phyloP scores from a whole-genome alignment of 495 filamentous ascomycete species.

The Neurospora pannonica region DNA sequence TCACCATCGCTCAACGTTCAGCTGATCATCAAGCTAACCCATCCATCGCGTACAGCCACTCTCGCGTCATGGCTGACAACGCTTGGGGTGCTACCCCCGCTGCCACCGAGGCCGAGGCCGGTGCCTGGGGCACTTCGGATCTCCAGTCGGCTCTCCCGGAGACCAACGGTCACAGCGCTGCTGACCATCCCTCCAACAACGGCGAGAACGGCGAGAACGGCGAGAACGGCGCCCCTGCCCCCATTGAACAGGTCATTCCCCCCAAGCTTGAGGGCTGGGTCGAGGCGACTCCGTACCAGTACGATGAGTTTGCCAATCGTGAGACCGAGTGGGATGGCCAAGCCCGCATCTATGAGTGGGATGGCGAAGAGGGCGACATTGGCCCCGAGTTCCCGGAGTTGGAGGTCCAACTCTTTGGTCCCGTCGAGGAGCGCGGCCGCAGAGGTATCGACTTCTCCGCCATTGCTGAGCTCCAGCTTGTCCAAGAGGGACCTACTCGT shows the following conservation, averaged over 20 bases:
- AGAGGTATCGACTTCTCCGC: constrained; percentile 43
- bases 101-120: not conserved
- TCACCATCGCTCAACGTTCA: not conserved
- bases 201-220: not conserved
- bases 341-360: constrained; percentile 70
- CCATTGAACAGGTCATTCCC: constrained; percentile 1
- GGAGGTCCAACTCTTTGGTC: constrained; percentile 63
- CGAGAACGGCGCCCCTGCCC: not conserved
- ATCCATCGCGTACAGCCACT: not conserved
- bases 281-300: constrained; percentile 42
- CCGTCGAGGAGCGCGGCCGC: constrained; percentile 24
- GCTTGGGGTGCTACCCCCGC: not conserved
- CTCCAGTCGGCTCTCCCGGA: constrained; percentile 12
- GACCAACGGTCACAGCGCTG: not conserved
- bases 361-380: constrained; percentile 76
- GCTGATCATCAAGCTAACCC: not conserved
- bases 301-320: constrained; percentile 33
- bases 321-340: constrained; percentile 30
- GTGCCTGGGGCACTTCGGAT: constrained; percentile 10
- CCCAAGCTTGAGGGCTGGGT: constrained; percentile 40
- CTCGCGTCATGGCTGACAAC: not conserved
- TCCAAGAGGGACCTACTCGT: constrained; percentile 45
- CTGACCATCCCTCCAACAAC: not conserved
- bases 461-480: constrained; percentile 46
- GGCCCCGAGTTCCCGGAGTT: constrained; percentile 59